Conservation (phyloP, 2,329 filamentous ascomycete genomes). For the Fusarium sp. region DNA sequence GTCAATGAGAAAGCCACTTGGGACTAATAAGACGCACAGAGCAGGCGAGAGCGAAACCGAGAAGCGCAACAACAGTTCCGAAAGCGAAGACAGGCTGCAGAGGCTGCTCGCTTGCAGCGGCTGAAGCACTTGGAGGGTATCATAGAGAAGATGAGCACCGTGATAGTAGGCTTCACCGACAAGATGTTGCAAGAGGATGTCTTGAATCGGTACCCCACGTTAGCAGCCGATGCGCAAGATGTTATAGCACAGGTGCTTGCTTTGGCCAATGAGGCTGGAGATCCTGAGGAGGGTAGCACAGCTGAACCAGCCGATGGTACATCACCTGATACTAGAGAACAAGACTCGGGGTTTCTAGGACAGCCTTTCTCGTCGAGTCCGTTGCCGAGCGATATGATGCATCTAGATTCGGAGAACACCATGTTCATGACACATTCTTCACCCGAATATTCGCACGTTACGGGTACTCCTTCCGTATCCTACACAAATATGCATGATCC, state of each 20-base stretch:
- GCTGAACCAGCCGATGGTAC: neutral
- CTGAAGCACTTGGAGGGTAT: conserved; percentile 9
- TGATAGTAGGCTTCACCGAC: conserved; percentile 11
- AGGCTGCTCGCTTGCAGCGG: conserved; percentile 2
- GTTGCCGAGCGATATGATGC: too few species aligned
- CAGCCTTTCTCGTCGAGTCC: neutral
- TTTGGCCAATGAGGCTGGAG: conserved; percentile 11
- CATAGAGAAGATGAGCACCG: conserved; percentile 17
- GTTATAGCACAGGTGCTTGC: conserved; percentile 4
- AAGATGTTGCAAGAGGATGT: conserved; percentile 12
- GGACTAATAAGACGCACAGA: neutral
- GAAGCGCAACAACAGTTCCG: conserved; percentile 21
- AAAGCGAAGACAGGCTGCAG: conserved; percentile 10
- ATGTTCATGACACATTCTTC: neutral
- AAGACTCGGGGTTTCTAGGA: neutral
- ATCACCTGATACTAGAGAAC: neutral
- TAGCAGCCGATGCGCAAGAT: neutral
- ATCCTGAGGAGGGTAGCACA: neutral
- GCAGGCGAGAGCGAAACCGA: conserved; percentile 15
- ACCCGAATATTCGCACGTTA: neutral
- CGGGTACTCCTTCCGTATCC: neutral
- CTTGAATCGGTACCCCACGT: neutral
- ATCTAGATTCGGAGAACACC: neutral
- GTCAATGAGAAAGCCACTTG: neutral
- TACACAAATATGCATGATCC: neutral